phyloP scores from a whole-genome alignment of 805 yeast species.

The Ogataea saltuana region DNA sequence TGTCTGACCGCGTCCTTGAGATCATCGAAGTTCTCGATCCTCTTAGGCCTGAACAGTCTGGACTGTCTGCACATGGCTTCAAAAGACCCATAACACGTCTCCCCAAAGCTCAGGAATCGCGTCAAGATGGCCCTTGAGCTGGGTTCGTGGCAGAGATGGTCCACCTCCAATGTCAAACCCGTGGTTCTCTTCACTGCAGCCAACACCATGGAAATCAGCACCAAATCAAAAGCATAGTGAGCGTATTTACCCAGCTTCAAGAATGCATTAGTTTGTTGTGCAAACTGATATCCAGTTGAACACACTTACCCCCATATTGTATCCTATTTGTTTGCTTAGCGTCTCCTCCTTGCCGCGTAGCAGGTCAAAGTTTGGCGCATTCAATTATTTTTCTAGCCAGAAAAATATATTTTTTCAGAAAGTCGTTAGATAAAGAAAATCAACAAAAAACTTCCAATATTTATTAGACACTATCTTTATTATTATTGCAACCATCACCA shows the following conservation, averaged over 20 bases:
- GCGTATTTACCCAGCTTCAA: constrained; percentile 57
- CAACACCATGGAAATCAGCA: constrained; percentile 73
- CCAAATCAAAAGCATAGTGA: constrained; percentile 76
- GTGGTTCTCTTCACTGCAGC: constrained; percentile 87
- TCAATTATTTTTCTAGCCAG: too few species aligned
- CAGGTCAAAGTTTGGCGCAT: too few species aligned
- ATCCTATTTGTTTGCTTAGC: background rate
- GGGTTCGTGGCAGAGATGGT: constrained; percentile 43
- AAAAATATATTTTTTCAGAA: constrained; percentile 6
- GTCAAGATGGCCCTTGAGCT: constrained; percentile 45
- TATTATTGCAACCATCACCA: constrained; percentile 1
- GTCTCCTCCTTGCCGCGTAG: too few species aligned
- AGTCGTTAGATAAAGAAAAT: constrained; percentile 1
- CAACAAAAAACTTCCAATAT: background rate
- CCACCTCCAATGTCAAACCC: constrained; percentile 50
- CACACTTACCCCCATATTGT: background rate
- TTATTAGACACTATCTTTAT: too few species aligned
- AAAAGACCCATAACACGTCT: constrained; percentile 51
- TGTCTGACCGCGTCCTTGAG: constrained; percentile 31
- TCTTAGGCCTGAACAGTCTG: constrained; percentile 48
- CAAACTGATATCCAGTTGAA: background rate
- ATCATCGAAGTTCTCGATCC: constrained; percentile 33
- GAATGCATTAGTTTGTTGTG: constrained; percentile 1
- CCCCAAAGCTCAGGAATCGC: constrained; percentile 61
- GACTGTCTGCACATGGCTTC: constrained; percentile 48